Evolutionary conservation across 352 stramenopile species (phyloP), one percentile per base, ranked within the genome.

Genomic region (Globisporangium viniferum): DNA sequence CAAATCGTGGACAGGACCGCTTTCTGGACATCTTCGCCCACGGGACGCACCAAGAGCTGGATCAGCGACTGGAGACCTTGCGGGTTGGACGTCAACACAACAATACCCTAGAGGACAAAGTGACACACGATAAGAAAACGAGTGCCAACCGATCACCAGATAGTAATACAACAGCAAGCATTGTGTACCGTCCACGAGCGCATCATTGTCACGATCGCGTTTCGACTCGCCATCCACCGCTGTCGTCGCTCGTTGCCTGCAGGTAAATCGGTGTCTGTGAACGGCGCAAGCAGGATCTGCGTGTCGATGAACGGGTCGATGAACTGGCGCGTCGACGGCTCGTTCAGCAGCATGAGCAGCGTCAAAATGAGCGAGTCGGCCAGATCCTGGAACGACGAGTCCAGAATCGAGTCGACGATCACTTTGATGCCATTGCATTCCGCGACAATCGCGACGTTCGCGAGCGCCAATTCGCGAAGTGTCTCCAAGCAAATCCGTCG

Each of bases 201-300:
- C 88, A 97, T 95, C 84, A 97, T 92, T 9, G 85, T 93, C 36
- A 97, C 87, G 35, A 97, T 90, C 15, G 90, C 89, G 44, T 95
- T 96, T 3, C 89, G 86, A 80, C 89, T 96, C 20, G 90, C 89
- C 77, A 93, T 96, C 90, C 90, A 96, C 2, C 87, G 86, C 68
- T 94, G 89, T 10, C 90, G 86, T 36, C 90, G 69, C 61, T 97
- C 89, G 33, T 94, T 94, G 0, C 87, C 88, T 1, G 86, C 88
- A 18, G 88, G 88, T 1, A 93, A 64, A 51, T 97, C 90, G 2
- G 90, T 95, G 73, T 97, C 89, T 8, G 90, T 97, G 73, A 97
- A 94, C 14, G 90, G 90, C 18, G 90, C 89, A 5, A 97, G 62
- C 6, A 97, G 72, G 44, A 96, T 83, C 62, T 95, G 88, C 22